These are phyloP conservation scores for Backusella australiensis DNA, from an alignment of 192 early-diverging fungal genomes.

Conservation along the genomic window DNA sequence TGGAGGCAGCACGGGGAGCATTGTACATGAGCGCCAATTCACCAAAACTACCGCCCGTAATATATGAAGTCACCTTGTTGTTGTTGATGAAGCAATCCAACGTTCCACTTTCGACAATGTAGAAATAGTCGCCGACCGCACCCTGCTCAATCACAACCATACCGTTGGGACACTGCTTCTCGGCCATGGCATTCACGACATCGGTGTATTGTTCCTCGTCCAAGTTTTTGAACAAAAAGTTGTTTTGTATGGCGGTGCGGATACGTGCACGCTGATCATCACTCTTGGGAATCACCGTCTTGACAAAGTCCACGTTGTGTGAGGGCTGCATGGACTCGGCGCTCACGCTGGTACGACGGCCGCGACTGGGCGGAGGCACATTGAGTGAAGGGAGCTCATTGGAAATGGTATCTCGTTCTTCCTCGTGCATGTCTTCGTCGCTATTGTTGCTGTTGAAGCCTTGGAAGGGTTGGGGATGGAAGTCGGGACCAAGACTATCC, in stretches of 20 bases:
- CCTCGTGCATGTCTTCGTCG: conserved; percentile 43
- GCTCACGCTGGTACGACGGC: conserved; percentile 89
- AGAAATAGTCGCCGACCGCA: conserved; percentile 96
- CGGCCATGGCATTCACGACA: conserved; percentile 95
- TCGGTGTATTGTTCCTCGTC: conserved; percentile 96
- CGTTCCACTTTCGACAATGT: conserved; percentile 91
- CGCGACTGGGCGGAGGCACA: conserved; percentile 72
- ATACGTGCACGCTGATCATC: conserved; percentile 84
- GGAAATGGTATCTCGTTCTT: conserved; percentile 46
- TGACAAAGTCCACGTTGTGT: conserved; percentile 67
- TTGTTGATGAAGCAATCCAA: conserved; percentile 88
- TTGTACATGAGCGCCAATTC: conserved; percentile 99
- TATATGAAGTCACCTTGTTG: conserved; percentile 77
- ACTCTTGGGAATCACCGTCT: conserved; percentile 87
- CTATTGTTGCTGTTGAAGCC: background rate
- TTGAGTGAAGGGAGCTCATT: background rate
- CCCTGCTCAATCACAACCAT: conserved; percentile 91
- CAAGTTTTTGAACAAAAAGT: conserved; percentile 92
- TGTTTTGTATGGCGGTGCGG: conserved; percentile 70
- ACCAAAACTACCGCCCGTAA: conserved; percentile 89
- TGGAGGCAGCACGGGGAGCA: conserved; percentile 94
- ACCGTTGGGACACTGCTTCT: conserved; percentile 69
- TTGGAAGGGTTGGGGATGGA: background rate
- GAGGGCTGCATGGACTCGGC: conserved; percentile 96
- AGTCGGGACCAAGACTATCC: background rate